phyloP scores from a whole-genome alignment of 2,329 filamentous ascomycete species.

The Cladosporium cucumerinum region DNA sequence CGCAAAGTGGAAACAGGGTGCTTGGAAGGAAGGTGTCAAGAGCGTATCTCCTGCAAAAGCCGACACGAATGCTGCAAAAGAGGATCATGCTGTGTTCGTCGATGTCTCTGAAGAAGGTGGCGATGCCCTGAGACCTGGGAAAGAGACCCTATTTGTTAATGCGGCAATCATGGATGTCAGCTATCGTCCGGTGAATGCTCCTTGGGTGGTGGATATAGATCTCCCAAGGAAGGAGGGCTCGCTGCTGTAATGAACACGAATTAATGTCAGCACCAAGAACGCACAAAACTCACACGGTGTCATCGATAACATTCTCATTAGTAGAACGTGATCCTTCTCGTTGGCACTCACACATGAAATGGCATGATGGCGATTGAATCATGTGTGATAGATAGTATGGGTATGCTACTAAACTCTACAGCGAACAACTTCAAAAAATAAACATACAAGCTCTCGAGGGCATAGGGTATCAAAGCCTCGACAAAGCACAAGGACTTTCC shows the following conservation, averaged over 20 bases:
- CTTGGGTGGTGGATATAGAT: slow-evolving; percentile 57
- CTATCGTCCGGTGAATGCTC: slow-evolving; percentile 50
- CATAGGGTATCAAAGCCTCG: slow-evolving; percentile 13
- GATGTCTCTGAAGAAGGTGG: slow-evolving; percentile 22
- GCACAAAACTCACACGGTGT: background rate
- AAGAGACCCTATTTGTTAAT: slow-evolving; percentile 58
- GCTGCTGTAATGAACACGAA: background rate
- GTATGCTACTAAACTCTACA: background rate
- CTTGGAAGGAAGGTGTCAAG: slow-evolving; percentile 4
- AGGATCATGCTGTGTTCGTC: slow-evolving; percentile 35
- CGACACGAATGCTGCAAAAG: slow-evolving; percentile 24
- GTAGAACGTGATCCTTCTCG: background rate
- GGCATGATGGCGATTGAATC: background rate
- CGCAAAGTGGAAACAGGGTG: slow-evolving; percentile 19
- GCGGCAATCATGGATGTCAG: slow-evolving; percentile 53
- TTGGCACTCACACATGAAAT: background rate
- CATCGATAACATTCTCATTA: background rate
- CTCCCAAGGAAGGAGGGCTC: slow-evolving; percentile 21
- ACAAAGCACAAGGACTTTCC: background rate
- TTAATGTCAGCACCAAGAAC: background rate
- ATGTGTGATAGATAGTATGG: background rate
- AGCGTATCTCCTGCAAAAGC: slow-evolving; percentile 19
- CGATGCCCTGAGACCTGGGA: slow-evolving; percentile 40
- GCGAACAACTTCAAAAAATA: background rate
- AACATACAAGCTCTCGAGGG: background rate